Evolutionary conservation across 225 moss, liverwort and hornwort genomes (phyloP).

Genomic region (Pleurozium schreberi): DNA sequence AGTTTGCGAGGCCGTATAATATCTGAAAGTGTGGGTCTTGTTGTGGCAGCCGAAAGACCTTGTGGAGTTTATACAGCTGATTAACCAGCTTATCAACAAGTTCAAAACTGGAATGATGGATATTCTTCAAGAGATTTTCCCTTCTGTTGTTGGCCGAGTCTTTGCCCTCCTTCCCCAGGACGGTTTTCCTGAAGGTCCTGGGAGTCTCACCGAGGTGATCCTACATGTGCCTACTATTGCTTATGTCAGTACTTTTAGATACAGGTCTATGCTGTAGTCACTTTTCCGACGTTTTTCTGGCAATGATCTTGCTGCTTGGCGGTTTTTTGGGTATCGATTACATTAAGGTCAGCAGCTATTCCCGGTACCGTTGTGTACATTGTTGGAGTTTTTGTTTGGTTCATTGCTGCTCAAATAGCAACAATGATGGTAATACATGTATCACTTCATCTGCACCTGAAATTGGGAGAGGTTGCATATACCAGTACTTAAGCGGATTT

Average conservation of each 20-base stretch:
- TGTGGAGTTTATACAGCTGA: slow-evolving; percentile 76
- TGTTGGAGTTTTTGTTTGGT: neutral
- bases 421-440: neutral
- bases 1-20: neutral
- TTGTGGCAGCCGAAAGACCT: slow-evolving; percentile 87
- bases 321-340: neutral
- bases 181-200: slow-evolving; percentile 69
- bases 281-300: neutral
- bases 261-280: neutral
- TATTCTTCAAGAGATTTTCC: slow-evolving; percentile 75
- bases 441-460: neutral
- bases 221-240: neutral
- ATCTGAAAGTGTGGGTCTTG: slow-evolving; percentile 2
- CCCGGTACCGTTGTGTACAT: neutral
- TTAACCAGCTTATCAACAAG: slow-evolving; percentile 94
- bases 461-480: neutral
- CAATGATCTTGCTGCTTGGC: neutral
- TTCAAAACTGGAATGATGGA: slow-evolving; percentile 74
- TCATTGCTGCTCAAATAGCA: neutral
- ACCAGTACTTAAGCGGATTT: neutral
- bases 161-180: slow-evolving; percentile 81
- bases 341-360: neutral
- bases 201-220: slow-evolving; percentile 76
- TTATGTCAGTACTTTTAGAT: neutral
- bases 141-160: slow-evolving; percentile 56